Evolutionary conservation across 2,329 filamentous ascomycete genomes (phyloP).

Genomic region (Raffaelea deltoideospora): DNA sequence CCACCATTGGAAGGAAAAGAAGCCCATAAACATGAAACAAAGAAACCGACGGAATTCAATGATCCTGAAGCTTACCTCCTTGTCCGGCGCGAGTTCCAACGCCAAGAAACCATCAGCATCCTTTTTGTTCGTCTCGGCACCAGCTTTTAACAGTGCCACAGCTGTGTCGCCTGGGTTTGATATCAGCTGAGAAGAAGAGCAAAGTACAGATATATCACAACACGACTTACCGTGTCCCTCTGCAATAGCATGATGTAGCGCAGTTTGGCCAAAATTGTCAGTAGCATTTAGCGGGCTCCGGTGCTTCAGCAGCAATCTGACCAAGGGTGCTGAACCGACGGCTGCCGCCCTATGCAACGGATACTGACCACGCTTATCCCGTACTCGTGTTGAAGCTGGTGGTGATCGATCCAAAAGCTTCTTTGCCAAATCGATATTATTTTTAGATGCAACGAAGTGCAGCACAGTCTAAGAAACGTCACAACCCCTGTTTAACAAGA

Average conservation of each 20-base stretch:
- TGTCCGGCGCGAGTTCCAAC: conserved; percentile 73
- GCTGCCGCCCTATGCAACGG: conserved; percentile 85
- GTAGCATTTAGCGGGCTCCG: conserved; percentile 70
- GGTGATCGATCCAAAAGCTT: conserved; percentile 58
- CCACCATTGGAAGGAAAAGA: too few species aligned
- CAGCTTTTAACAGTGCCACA: conserved; percentile 65
- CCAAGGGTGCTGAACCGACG: conserved; percentile 74
- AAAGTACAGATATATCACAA: too few species aligned
- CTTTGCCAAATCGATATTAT: conserved; percentile 66
- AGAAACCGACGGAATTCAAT: too few species aligned
- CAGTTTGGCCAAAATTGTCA: conserved; percentile 71
- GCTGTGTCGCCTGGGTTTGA: conserved; percentile 55
- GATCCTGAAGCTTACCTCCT: conserved; percentile 51
- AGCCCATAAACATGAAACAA: too few species aligned
- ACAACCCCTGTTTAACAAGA: too few species aligned
- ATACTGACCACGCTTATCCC: conserved; percentile 78
- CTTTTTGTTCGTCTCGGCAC: conserved; percentile 67
- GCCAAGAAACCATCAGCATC: conserved; percentile 57
- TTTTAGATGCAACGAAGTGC: conserved; percentile 85
- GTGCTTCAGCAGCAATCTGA: conserved; percentile 62
- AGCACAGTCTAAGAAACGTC: conserved; percentile 51
- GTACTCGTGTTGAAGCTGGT: conserved; percentile 59
- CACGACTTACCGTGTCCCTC: conserved; percentile 52
- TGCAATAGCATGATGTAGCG: conserved; percentile 74
- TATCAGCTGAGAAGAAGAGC: too few species aligned